Conservation (phyloP, 2,329 filamentous ascomycete genomes). For the Mollisia scopiformis region DNA sequence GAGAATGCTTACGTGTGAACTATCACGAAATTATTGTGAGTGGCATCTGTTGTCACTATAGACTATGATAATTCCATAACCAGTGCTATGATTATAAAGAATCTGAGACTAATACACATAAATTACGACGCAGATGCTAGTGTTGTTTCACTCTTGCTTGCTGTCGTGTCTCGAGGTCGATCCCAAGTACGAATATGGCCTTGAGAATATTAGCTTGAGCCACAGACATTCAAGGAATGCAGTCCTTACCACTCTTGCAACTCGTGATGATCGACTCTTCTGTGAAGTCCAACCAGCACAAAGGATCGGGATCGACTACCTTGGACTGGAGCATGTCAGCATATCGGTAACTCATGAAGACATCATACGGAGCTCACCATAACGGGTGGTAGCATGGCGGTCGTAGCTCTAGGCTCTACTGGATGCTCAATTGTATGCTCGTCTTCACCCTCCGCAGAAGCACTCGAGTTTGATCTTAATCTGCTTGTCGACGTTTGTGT, state of each 20-base stretch:
- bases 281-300: conserved; percentile 92
- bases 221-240: neutral
- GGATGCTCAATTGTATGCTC: conserved; percentile 70
- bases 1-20: too few species aligned
- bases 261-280: conserved; percentile 92
- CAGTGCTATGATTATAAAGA: conserved; percentile 11
- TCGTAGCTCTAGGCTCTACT: conserved; percentile 82
- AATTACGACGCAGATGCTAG: conserved; percentile 9
- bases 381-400: conserved; percentile 86
- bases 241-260: conserved; percentile 78
- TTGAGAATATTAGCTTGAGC: neutral
- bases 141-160: conserved; percentile 19
- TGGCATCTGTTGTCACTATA: neutral
- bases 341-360: conserved; percentile 14
- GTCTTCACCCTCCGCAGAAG: conserved; percentile 57
- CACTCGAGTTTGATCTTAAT: conserved; percentile 71
- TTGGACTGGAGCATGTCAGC: conserved; percentile 63
- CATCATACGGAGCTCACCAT: conserved; percentile 57
- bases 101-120: neutral
- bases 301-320: conserved; percentile 80
- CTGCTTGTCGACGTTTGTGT: conserved; percentile 62
- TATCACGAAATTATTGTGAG: neutral
- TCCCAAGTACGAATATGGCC: conserved; percentile 33
- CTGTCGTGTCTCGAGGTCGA: conserved; percentile 23
- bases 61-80: neutral